Conservation (phyloP, 257 asterid genomes). For the Nyctanthes arbortristis region DNA sequence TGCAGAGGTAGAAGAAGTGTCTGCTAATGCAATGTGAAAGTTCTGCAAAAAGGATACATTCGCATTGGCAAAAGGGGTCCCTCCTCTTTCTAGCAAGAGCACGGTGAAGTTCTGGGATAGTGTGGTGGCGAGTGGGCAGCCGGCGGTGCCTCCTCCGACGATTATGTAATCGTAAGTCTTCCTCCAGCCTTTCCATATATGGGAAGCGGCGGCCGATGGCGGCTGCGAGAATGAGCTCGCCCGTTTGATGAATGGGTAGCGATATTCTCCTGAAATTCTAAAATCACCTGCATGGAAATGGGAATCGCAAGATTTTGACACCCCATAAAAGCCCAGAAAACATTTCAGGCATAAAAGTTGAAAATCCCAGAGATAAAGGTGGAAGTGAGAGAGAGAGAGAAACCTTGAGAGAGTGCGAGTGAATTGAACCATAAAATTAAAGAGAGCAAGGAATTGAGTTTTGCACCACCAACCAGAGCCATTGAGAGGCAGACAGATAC, state of each 20-base stretch:
- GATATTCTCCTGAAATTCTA: conserved; percentile 24
- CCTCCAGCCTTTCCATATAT: background rate
- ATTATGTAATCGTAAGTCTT: conserved; percentile 66
- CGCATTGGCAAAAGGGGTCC: conserved; percentile 77
- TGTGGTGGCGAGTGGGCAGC: conserved; percentile 92
- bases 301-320: background rate
- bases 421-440: conserved; percentile 50
- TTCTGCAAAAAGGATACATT: conserved; percentile 85
- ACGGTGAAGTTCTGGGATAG: conserved; percentile 75
- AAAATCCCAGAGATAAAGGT: background rate
- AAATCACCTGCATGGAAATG: conserved; percentile 2
- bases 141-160: conserved; percentile 97
- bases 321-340: too few species aligned
- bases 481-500: conserved; percentile 34
- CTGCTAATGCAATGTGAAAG: conserved; percentile 81
- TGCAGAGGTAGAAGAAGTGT: conserved; percentile 73
- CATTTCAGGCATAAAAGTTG: too few species aligned
- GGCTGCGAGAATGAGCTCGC: conserved; percentile 41
- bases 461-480: conserved; percentile 68
- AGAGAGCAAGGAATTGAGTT: conserved; percentile 30
- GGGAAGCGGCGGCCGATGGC: conserved; percentile 14
- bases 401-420: conserved; percentile 60
- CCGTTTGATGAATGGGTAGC: conserved; percentile 39
- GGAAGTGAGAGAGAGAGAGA: background rate
- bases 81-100: conserved; percentile 82